phyloP scores from a whole-genome alignment of 208 protist genomes.

The Trypanosoma platydactyli region DNA sequence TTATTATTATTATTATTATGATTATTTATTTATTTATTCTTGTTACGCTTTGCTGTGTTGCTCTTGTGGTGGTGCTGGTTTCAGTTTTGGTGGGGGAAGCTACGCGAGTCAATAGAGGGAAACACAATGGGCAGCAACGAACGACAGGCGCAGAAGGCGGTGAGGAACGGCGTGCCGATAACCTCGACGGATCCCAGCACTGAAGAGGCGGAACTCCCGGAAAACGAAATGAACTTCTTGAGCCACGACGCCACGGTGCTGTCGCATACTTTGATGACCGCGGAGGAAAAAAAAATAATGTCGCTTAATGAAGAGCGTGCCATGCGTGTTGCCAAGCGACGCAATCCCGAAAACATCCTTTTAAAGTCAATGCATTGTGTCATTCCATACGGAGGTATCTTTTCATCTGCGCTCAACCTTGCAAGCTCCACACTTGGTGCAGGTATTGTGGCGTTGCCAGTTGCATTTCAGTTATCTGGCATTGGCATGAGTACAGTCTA shows the following conservation, averaged over 20 bases:
- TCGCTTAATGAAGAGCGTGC: conserved; percentile 24
- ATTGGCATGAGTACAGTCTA: conserved; percentile 33
- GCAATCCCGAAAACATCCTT: conserved; percentile 42
- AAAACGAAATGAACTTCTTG: neutral
- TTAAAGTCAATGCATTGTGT: conserved; percentile 35
- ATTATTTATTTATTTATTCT: no score
- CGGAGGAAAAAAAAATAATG: conserved; percentile 24
- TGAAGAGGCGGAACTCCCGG: neutral
- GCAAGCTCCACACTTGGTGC: conserved; percentile 67
- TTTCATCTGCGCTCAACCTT: conserved; percentile 52
- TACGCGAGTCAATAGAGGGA: no score
- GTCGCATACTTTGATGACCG: neutral
- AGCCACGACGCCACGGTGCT: neutral
- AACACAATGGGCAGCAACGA: no score
- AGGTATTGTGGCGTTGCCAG: conserved; percentile 59
- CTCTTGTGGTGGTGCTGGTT: no score
- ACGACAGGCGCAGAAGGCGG: no score
- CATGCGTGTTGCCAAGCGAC: conserved; percentile 38
- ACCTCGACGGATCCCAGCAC: neutral
- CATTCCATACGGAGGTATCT: conserved; percentile 55
- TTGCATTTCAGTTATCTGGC: conserved; percentile 54
- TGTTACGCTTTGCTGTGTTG: no score
- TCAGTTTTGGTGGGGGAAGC: no score
- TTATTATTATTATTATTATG: no score
- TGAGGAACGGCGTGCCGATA: neutral